Conservation (phyloP, 148 eudicot species). For the Persicaria tinctoria region DNA sequence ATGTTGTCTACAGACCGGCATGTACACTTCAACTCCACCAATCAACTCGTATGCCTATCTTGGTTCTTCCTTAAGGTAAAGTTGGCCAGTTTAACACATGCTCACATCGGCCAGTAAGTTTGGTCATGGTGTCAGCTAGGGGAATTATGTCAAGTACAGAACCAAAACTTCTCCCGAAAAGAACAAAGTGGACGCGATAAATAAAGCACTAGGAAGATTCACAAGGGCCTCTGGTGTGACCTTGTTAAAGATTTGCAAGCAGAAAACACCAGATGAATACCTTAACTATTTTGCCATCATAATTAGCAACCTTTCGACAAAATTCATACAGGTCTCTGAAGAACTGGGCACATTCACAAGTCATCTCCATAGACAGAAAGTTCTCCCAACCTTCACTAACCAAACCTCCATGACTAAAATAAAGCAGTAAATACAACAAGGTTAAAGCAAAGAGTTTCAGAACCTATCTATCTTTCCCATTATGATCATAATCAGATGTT, state of each 20-base stretch:
- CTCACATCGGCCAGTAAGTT: slow-evolving; percentile 78
- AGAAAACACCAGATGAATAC: slow-evolving; percentile 19
- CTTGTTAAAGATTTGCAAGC: background rate
- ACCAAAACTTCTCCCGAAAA: slow-evolving; percentile 81
- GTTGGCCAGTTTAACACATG: slow-evolving; percentile 70
- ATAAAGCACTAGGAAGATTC: no score
- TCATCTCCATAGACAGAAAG: no score
- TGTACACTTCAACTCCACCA: slow-evolving; percentile 89
- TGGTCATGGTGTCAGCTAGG: slow-evolving; percentile 78
- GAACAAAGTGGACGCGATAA: background rate
- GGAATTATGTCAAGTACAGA: slow-evolving; percentile 88
- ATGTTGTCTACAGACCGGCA: slow-evolving; percentile 96
- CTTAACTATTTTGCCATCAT: slow-evolving; percentile 78
- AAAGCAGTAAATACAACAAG: background rate
- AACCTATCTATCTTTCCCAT: slow-evolving; percentile 58
- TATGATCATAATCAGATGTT: slow-evolving; percentile 63
- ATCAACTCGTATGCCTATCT: slow-evolving; percentile 71
- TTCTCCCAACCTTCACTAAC: slow-evolving; percentile 38
- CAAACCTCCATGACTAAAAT: slow-evolving; percentile 34
- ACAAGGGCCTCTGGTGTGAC: background rate
- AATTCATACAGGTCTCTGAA: slow-evolving; percentile 78
- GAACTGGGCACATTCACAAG: slow-evolving; percentile 66
- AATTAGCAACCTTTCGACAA: slow-evolving; percentile 74
- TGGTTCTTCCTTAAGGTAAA: slow-evolving; percentile 88
- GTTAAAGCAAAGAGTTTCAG: slow-evolving; percentile 8